These are phyloP conservation scores for Quercus engelmannii DNA, from an alignment of 306 rosid species.

Conservation along the genomic window DNA sequence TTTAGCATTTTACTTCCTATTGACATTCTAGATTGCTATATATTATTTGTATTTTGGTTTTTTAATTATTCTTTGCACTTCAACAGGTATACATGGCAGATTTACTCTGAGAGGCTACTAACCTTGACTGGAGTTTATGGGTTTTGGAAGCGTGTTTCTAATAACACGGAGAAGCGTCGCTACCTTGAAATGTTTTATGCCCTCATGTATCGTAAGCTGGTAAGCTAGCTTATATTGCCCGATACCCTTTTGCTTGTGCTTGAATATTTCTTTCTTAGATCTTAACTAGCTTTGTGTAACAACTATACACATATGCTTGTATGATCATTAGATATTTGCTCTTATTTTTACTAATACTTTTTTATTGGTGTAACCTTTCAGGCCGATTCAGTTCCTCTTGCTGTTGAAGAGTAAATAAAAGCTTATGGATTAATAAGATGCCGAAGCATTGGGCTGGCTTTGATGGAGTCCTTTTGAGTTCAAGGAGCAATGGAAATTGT, in stretches of 20 bases:
- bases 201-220: conserved; percentile 95
- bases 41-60: not conserved
- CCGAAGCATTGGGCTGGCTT: conserved; percentile 43
- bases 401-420: conserved; percentile 50
- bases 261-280: not conserved
- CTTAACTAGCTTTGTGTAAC: not conserved
- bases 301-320: no score
- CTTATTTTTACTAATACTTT: not conserved
- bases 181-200: conserved; percentile 98
- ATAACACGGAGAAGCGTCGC: conserved; percentile 93
- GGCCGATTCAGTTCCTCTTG: conserved; percentile 84
- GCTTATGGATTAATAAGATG: conserved; percentile 24
- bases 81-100: conserved; percentile 88
- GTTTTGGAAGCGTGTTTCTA: conserved; percentile 97
- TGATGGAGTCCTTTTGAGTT: conserved; percentile 16
- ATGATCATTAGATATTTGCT: not conserved
- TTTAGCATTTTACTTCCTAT: no score
- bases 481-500: no score
- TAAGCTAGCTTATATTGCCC: conserved; percentile 6
- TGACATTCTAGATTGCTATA: not conserved
- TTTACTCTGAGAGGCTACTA: conserved; percentile 90
- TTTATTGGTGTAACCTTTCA: conserved; percentile 9
- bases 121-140: conserved; percentile 94
- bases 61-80: not conserved
- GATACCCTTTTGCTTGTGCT: not conserved